Conservation (phyloP, 257 asterid genomes). For the Solanum habrochaites region DNA sequence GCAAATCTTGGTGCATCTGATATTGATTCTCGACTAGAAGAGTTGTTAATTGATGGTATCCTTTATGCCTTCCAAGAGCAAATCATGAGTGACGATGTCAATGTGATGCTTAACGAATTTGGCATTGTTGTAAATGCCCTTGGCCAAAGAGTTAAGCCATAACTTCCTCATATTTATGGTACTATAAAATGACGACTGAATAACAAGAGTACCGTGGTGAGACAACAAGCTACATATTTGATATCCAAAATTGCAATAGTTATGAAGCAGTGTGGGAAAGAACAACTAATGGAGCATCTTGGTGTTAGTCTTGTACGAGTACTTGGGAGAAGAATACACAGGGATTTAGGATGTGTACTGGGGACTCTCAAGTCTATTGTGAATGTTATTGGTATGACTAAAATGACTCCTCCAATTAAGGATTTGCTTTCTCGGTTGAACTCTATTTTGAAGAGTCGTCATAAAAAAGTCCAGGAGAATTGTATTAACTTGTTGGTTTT, state of each 20-base stretch:
- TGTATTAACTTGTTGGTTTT: constrained; percentile 80
- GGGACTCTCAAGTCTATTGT: constrained; percentile 86
- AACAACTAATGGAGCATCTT: constrained; percentile 34
- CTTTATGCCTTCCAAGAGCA: constrained; percentile 89
- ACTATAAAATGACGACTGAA: constrained; percentile 86
- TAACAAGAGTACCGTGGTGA: constrained; percentile 80
- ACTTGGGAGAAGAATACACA: constrained; percentile 84
- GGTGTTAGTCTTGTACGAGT: constrained; percentile 43
- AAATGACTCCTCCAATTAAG: constrained; percentile 90
- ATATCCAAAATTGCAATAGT: constrained; percentile 84
- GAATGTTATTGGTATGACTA: constrained; percentile 87
- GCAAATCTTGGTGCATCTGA: constrained; percentile 80
- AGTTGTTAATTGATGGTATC: constrained; percentile 77
- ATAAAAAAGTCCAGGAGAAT: constrained; percentile 85
- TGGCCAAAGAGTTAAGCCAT: constrained; percentile 76
- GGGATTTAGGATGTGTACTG: constrained; percentile 80
- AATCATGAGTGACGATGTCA: constrained; percentile 74
- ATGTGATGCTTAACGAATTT: constrained; percentile 88
- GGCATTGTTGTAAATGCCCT: constrained; percentile 91
- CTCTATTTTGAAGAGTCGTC: constrained; percentile 82
- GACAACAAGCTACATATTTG: constrained; percentile 82
- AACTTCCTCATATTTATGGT: constrained; percentile 91
- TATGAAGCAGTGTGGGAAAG: constrained; percentile 83
- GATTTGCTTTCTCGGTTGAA: constrained; percentile 88
- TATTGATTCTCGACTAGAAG: constrained; percentile 77